Evolutionary conservation across 1,139 yeast genomes (phyloP), one percentile per base, ranked within the genome.

Genomic region (Maudiozyma humilis): DNA sequence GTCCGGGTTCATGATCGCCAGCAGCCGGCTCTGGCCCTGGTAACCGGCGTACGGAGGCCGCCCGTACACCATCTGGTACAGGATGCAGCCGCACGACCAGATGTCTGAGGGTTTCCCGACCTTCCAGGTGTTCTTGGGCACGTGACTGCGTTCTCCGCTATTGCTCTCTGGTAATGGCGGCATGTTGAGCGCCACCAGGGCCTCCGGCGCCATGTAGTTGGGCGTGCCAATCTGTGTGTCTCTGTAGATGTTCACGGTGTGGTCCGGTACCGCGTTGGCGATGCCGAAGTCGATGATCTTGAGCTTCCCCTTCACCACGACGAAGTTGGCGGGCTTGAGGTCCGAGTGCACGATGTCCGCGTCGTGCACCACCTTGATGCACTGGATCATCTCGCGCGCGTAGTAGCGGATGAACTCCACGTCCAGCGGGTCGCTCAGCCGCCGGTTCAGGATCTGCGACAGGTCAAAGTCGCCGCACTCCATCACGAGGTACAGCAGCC

Each of bases 201-300:
- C 87, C 62, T 91, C 98, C 0, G 98, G 98, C 0, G 98, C 96
- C 98, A 91, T 91, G 62, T 91, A 91, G 62, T 85, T 87, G 2
- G 96, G 96, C 0, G 98, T 91, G 2, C 98, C 98, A 46, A 88
- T 83, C 61, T 87, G 96, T 5, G 88, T 78, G 49, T 87, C 95
- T 46, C 97, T 73, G 59, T 89, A 91, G 18, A 91, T 78, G 56
- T 91, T 91, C 27, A 85, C 79, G 0, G 98, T 91, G 57, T 87
- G 87, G 45, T 89, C 96, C 1, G 95, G 94, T 2, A 91, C 91
- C 0, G 91, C 87, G 65, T 89, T 85, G 13, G 97, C 95, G 47
- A 91, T 91, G 16, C 98, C 98, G 70, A 91, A 91, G 65, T 91
- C 98, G 48, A 91, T 91, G 43, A 91, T 78, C 57, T 91, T 91